These are phyloP conservation scores for Colletotrichum simmondsii DNA, from an alignment of 2,329 filamentous ascomycete species.

Conservation along the genomic window DNA sequence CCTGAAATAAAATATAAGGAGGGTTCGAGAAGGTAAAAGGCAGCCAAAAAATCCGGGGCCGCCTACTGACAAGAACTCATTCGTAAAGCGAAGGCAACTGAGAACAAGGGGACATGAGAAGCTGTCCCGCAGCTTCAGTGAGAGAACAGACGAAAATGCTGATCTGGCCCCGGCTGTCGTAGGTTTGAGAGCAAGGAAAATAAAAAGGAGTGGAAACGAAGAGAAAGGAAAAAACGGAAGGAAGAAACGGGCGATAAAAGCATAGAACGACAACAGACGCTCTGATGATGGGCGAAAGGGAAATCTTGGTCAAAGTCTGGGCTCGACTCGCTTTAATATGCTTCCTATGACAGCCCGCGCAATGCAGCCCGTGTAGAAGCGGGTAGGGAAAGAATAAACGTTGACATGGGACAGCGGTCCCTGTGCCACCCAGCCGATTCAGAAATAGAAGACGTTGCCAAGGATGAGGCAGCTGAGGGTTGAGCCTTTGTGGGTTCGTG, in stretches of 20 bases:
- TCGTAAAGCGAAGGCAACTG: conserved; percentile 35
- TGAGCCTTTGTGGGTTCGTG: conserved; percentile 36
- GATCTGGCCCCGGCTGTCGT: conserved; percentile 26
- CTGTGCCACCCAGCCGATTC: conserved; percentile 17
- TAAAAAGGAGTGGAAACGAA: conserved; percentile 36
- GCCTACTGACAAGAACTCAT: conserved; percentile 35
- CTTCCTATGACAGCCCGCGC: conserved; percentile 38
- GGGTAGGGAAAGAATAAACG: conserved; percentile 38
- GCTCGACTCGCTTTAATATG: conserved; percentile 45
- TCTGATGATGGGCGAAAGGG: conserved; percentile 21
- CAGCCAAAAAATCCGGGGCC: conserved; percentile 37
- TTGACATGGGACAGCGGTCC: conserved; percentile 25
- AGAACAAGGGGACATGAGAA: conserved; percentile 41
- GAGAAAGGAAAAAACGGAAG: conserved; percentile 38
- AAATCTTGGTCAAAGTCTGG: conserved; percentile 36
- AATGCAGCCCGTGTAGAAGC: conserved; percentile 23
- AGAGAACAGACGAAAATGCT: conserved; percentile 35
- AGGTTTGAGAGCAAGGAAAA: conserved; percentile 30
- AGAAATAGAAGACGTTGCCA: conserved; percentile 32
- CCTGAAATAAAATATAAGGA: conserved; percentile 32
- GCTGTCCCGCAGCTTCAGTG: conserved; percentile 50
- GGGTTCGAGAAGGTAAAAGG: conserved; percentile 33
- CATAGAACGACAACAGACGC: conserved; percentile 31
- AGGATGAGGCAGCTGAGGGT: conserved; percentile 35
- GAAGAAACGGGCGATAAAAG: conserved; percentile 37